These are phyloP conservation scores for Penicillium canariense DNA, from an alignment of 495 filamentous ascomycete species.

Conservation along the genomic window DNA sequence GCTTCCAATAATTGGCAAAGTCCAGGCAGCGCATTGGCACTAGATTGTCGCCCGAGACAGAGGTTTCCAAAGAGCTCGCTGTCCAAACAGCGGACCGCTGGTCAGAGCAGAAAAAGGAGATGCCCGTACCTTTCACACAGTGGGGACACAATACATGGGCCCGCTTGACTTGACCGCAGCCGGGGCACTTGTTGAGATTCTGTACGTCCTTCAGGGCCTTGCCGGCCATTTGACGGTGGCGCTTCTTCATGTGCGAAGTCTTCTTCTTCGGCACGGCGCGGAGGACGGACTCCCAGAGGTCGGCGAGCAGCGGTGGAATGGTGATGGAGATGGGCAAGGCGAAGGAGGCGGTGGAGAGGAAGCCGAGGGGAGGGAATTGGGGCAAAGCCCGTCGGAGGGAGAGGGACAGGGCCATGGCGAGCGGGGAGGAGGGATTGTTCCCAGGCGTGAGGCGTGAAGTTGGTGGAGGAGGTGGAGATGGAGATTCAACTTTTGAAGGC, in stretches of 20 bases:
- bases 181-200: slow-evolving; percentile 78
- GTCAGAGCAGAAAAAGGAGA: not conserved
- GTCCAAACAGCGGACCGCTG: not conserved
- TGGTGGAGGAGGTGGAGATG: not conserved
- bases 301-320: slow-evolving; percentile 60
- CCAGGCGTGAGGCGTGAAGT: not conserved
- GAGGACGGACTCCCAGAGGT: slow-evolving; percentile 89
- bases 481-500: slow-evolving; percentile 10
- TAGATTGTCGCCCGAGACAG: not conserved
- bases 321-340: slow-evolving; percentile 37
- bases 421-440: not conserved
- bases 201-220: slow-evolving; percentile 91
- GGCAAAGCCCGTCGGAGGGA: slow-evolving; percentile 18
- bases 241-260: slow-evolving; percentile 94
- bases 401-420: slow-evolving; percentile 7
- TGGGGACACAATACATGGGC: slow-evolving; percentile 83
- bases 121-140: slow-evolving; percentile 65
- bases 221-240: slow-evolving; percentile 87
- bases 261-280: slow-evolving; percentile 98
- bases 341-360: slow-evolving; percentile 19
- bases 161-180: slow-evolving; percentile 82
- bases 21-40: not conserved
- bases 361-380: slow-evolving; percentile 17
- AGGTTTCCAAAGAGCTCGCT: not conserved
- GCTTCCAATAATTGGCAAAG: slow-evolving; percentile 4